Conservation (phyloP, 2,329 filamentous ascomycete genomes). For the Aspergillus floridensis region DNA sequence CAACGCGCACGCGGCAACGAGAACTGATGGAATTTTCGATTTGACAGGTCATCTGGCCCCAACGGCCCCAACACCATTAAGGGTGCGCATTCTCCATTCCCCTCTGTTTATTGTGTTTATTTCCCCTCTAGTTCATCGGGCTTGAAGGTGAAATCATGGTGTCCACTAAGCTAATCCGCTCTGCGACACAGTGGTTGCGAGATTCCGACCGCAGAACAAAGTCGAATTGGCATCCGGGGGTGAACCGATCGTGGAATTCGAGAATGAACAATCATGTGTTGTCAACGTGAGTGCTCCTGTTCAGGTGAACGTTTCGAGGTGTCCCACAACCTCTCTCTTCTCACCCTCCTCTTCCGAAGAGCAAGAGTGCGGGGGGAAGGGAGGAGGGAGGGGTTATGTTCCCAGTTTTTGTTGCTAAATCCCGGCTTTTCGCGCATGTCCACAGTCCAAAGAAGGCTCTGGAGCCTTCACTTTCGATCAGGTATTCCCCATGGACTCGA, state of each 20-base stretch:
- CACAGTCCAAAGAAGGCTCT: conserved; percentile 74
- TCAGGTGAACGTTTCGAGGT: neutral
- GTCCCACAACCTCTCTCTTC: too few species aligned
- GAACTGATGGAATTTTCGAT: conserved; percentile 18
- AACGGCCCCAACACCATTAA: conserved; percentile 51
- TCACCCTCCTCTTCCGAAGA: too few species aligned
- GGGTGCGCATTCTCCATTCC: conserved; percentile 41
- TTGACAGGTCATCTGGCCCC: conserved; percentile 30
- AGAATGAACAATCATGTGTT: conserved; percentile 81
- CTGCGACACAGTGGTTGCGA: conserved; percentile 73
- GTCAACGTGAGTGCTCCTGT: conserved; percentile 64
- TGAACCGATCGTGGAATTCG: conserved; percentile 86
- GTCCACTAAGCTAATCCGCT: conserved; percentile 1
- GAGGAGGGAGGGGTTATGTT: neutral
- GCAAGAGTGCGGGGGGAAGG: neutral
- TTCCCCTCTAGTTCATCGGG: neutral
- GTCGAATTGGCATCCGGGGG: conserved; percentile 86
- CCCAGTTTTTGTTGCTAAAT: neutral
- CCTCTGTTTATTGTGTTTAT: neutral
- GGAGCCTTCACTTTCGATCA: conserved; percentile 95
- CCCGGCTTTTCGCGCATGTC: conserved; percentile 12
- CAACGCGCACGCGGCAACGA: neutral
- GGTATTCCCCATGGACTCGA: conserved; percentile 90
- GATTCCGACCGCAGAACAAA: conserved; percentile 96
- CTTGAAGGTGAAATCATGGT: neutral